These are phyloP conservation scores for Xerocomus cyaneibrunnescens DNA, from an alignment of 1,284 basidiomycete genomes.

Conservation along the genomic window DNA sequence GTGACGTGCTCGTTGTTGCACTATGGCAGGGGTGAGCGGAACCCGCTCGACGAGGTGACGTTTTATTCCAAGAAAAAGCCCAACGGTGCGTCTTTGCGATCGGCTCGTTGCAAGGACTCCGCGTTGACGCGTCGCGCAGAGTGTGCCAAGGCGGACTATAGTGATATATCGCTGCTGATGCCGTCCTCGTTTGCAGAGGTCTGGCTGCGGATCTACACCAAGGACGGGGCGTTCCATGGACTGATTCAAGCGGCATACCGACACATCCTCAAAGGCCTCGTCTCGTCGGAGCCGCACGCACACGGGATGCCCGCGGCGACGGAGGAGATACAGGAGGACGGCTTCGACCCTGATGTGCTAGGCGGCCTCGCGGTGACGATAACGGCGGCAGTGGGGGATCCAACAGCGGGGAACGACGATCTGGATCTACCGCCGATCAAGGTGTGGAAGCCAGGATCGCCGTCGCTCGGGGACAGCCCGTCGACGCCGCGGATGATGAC, in stretches of 20 bases:
- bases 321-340: constrained; percentile 9
- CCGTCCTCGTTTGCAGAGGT: constrained; percentile 64
- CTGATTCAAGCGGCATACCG: constrained; percentile 69
- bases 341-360: constrained; percentile 12
- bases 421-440: constrained; percentile 7
- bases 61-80: constrained; percentile 74
- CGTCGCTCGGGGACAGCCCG: constrained; percentile 19
- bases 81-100: constrained; percentile 40
- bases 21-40: constrained; percentile 69
- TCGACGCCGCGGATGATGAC: constrained; percentile 33
- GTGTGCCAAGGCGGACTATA: constrained; percentile 44
- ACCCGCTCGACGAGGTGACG: constrained; percentile 64
- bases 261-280: constrained; percentile 43
- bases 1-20: constrained; percentile 65
- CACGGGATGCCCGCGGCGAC: background rate
- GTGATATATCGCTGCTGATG: constrained; percentile 62
- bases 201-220: constrained; percentile 64
- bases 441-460: background rate
- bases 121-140: constrained; percentile 33
- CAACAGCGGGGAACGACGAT: constrained; percentile 9
- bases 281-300: constrained; percentile 7
- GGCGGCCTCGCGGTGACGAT: background rate
- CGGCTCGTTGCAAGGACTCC: too few species aligned
- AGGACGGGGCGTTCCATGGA: constrained; percentile 51
- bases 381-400: background rate